Percentiles rank a stretch among this genome's conserved stretches.
phyloP scores from a whole-genome alignment of 306 rosid species.

The Styphnolobium japonicum region DNA sequence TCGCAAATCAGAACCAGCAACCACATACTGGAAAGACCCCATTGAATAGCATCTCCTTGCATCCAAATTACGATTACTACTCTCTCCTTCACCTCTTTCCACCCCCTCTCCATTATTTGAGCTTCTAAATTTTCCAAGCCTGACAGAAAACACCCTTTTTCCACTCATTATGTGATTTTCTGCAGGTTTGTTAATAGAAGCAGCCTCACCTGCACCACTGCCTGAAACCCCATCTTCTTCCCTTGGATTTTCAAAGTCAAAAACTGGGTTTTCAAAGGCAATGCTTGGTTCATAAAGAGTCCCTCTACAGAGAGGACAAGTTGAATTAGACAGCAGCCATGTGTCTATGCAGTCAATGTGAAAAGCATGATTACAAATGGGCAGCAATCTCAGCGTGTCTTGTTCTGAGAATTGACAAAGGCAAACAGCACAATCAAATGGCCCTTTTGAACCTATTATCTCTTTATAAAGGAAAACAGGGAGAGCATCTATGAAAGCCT shows the following conservation, averaged over 20 bases:
- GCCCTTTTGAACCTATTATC: constrained; percentile 70
- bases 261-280: constrained; percentile 59
- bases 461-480: constrained; percentile 80
- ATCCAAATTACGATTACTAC: constrained; percentile 63
- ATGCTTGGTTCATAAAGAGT: constrained; percentile 56
- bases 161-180: constrained; percentile 59
- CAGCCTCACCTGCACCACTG: constrained; percentile 34
- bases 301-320: constrained; percentile 95
- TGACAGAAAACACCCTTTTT: constrained; percentile 73
- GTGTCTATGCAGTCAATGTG: constrained; percentile 87
- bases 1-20: constrained; percentile 75
- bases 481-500: constrained; percentile 83
- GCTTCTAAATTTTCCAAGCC: constrained; percentile 82
- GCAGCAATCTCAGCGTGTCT: constrained; percentile 81
- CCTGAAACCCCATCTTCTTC: constrained; percentile 55
- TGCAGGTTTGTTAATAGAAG: constrained; percentile 41
- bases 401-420: constrained; percentile 78
- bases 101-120: constrained; percentile 45
- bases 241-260: constrained; percentile 47
- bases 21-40: constrained; percentile 93
- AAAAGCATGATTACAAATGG: constrained; percentile 88
- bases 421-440: constrained; percentile 92
- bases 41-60: constrained; percentile 90
- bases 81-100: constrained; percentile 53
- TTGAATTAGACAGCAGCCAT: constrained; percentile 86